Evolutionary conservation across 2,329 filamentous ascomycete genomes (phyloP).

Genomic region (Apiospora arundinis): DNA sequence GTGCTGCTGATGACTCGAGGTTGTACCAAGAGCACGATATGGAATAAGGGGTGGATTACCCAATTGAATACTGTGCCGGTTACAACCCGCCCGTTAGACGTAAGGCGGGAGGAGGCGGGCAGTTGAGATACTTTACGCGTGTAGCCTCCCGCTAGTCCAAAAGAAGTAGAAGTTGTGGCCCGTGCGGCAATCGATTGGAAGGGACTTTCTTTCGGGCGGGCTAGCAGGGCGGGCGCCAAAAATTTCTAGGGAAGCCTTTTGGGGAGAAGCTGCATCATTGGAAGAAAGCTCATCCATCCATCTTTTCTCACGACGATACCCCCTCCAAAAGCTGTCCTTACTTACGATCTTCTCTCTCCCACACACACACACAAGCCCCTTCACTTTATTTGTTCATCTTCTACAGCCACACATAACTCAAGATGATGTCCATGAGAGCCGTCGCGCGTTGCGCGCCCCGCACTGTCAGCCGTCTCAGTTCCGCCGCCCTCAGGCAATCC

Average conservation of each 20-base stretch:
- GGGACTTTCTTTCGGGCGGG: background rate
- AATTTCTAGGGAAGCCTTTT: background rate
- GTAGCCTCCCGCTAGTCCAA: background rate
- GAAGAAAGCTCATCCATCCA: background rate
- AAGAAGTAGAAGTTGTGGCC: background rate
- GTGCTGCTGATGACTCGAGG: no score
- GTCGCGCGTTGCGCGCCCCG: conserved; percentile 72
- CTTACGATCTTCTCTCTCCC: background rate
- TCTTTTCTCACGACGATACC: conserved; percentile 1
- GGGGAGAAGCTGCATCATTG: background rate
- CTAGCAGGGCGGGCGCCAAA: background rate
- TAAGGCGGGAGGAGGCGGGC: no score
- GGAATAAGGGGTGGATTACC: no score
- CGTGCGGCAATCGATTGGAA: conserved; percentile 12
- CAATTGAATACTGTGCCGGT: no score
- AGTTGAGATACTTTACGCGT: no score
- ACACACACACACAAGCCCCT: background rate
- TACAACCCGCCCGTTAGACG: no score
- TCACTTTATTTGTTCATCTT: background rate
- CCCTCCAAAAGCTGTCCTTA: background rate
- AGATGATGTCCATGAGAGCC: conserved; percentile 74
- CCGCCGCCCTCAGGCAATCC: conserved; percentile 56
- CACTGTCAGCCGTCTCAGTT: conserved; percentile 63
- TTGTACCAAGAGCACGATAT: no score
- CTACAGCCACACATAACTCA: conserved; percentile 43